phyloP scores from a whole-genome alignment of 2,329 filamentous ascomycete genomes.

The Xylariaceae sp. region DNA sequence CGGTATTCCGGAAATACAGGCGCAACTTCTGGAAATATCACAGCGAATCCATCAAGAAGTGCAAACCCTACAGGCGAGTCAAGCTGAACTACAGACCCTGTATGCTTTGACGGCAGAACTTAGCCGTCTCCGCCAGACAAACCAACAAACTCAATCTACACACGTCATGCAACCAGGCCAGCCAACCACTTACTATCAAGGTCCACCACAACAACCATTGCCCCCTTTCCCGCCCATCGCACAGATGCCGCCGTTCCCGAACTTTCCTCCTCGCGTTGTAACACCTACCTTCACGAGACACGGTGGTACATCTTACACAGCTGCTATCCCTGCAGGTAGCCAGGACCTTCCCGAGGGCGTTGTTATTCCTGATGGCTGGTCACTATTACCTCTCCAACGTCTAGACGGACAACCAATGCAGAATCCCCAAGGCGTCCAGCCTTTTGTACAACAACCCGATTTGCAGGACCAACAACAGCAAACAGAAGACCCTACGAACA shows the following conservation, averaged over 20 bases:
- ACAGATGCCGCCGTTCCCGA: constrained; percentile 30
- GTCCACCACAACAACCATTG: constrained; percentile 11
- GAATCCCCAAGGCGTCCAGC: constrained; percentile 20
- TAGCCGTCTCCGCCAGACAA: constrained; percentile 61
- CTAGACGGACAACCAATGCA: constrained; percentile 44
- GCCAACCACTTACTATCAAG: constrained; percentile 20
- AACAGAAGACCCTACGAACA: constrained; percentile 8
- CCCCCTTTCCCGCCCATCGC: constrained; percentile 22
- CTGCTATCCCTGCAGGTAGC: constrained; percentile 62
- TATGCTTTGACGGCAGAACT: constrained; percentile 69
- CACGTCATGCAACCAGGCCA: constrained; percentile 22
- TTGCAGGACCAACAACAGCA: constrained; percentile 21
- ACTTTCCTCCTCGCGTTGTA: constrained; percentile 39
- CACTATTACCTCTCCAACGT: constrained; percentile 63
- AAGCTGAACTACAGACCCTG: constrained; percentile 71
- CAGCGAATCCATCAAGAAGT: constrained; percentile 71
- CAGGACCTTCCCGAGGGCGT: constrained; percentile 65
- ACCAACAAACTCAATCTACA: constrained; percentile 39
- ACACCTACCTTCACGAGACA: constrained; percentile 52
- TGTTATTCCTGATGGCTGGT: constrained; percentile 67
- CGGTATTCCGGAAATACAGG: constrained; percentile 49
- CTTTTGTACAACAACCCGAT: constrained; percentile 16
- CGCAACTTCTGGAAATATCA: constrained; percentile 67
- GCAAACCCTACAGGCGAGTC: constrained; percentile 61
- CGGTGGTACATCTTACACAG: constrained; percentile 46